phyloP scores from a whole-genome alignment of 2,329 filamentous ascomycete species.

The Penicillium sp. region DNA sequence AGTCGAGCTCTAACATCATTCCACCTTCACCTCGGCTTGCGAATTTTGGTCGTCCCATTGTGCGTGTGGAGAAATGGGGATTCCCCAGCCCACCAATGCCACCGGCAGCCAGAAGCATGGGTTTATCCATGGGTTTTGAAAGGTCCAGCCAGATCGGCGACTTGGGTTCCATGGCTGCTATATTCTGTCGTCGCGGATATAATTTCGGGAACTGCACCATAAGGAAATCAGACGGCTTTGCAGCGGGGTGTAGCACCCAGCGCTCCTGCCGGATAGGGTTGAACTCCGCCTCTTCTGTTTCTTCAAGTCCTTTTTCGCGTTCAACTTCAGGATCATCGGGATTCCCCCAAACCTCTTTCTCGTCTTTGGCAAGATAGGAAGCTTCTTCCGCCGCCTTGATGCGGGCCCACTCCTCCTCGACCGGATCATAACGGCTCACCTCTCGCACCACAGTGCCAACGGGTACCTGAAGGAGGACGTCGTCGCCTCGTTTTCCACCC shows the following conservation, averaged over 20 bases:
- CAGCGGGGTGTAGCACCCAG: slow-evolving; percentile 83
- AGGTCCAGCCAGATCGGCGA: slow-evolving; percentile 72
- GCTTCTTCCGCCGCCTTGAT: slow-evolving; percentile 37
- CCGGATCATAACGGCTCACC: slow-evolving; percentile 72
- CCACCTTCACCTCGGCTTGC: slow-evolving; percentile 82
- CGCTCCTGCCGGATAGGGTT: slow-evolving; percentile 59
- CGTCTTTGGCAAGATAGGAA: slow-evolving; percentile 50
- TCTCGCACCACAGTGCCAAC: slow-evolving; percentile 90
- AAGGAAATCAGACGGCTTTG: slow-evolving; percentile 67
- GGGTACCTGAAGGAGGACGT: slow-evolving; percentile 84
- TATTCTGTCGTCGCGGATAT: slow-evolving; percentile 54
- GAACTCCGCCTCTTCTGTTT: slow-evolving; percentile 43
- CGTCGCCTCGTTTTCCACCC: slow-evolving; percentile 74
- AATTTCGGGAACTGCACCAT: slow-evolving; percentile 58
- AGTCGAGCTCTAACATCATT: slow-evolving; percentile 72
- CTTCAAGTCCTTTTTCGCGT: slow-evolving; percentile 16
- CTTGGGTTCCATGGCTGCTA: slow-evolving; percentile 66
- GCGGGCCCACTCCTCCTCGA: slow-evolving; percentile 61
- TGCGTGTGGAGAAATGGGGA: slow-evolving; percentile 80
- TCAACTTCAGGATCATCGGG: slow-evolving; percentile 2
- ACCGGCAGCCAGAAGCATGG: slow-evolving; percentile 81
- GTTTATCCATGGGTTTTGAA: slow-evolving; percentile 72
- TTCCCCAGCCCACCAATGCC: slow-evolving; percentile 90
- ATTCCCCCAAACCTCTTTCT: slow-evolving; percentile 21
- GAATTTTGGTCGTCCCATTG: slow-evolving; percentile 74